phyloP scores from a whole-genome alignment of 768 basidiomycete genomes.

The Tricholomella constricta region DNA sequence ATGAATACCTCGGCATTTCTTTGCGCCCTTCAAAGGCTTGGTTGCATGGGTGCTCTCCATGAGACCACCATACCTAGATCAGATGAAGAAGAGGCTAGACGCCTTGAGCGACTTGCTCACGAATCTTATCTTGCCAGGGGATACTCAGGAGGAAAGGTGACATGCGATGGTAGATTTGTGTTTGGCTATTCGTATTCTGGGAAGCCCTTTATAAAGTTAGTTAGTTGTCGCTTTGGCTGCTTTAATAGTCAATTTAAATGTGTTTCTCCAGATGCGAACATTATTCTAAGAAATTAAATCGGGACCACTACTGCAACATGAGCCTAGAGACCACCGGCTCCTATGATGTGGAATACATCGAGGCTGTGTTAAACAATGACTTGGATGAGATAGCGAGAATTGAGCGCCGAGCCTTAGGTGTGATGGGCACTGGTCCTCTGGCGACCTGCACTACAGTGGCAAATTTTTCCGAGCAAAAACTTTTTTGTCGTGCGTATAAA shows the following conservation, averaged over 20 bases:
- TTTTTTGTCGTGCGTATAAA: constrained; percentile 17
- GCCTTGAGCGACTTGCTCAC: background rate
- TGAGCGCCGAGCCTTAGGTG: background rate
- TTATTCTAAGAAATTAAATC: background rate
- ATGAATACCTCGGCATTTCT: background rate
- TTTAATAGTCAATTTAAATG: background rate
- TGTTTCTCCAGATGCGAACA: background rate
- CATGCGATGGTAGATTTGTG: background rate
- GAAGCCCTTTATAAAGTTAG: background rate
- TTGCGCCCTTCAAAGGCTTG: background rate
- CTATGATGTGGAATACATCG: constrained; percentile 9
- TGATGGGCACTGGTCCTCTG: constrained; percentile 10
- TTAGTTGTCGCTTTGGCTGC: background rate
- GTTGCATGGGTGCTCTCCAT: background rate
- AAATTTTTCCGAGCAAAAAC: background rate
- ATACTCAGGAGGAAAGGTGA: background rate
- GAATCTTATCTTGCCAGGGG: background rate
- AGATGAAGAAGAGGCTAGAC: background rate
- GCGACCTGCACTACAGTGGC: constrained; percentile 3
- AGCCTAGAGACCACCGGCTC: background rate
- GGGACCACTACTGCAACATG: background rate
- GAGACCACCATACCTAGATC: background rate
- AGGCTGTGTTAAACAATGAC: constrained; percentile 10
- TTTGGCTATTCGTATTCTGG: background rate
- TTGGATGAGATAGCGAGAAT: constrained; percentile 8